A percentile compares a stretch with the other conserved stretches of the same genome.
Conservation (phyloP, 257 asterid species). For the Leptodermis oblonga region DNA sequence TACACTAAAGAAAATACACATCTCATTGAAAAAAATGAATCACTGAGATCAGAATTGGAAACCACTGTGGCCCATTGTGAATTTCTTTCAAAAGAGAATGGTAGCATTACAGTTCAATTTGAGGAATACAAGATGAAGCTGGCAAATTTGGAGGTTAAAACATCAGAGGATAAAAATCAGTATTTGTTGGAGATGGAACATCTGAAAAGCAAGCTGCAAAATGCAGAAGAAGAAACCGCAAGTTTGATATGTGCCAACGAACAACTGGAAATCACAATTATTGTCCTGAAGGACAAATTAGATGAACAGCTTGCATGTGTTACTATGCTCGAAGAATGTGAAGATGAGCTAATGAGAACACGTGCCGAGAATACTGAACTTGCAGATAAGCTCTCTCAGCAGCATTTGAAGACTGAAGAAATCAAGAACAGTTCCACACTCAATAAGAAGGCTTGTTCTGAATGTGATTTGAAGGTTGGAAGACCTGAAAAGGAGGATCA, state of each 20-base stretch:
- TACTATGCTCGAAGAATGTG: slow-evolving; percentile 36
- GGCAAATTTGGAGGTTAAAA: slow-evolving; percentile 28
- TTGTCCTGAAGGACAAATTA: slow-evolving; percentile 49
- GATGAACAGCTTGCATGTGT: slow-evolving; percentile 38
- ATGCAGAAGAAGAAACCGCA: slow-evolving; percentile 48
- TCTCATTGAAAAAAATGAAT: slow-evolving; percentile 33
- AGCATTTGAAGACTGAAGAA: slow-evolving; percentile 63
- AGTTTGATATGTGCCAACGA: slow-evolving; percentile 43
- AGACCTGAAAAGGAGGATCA: background rate
- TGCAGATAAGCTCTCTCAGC: slow-evolving; percentile 52
- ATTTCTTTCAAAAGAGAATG: slow-evolving; percentile 54
- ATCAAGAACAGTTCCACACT: slow-evolving; percentile 50
- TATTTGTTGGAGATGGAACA: slow-evolving; percentile 39
- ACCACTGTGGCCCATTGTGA: slow-evolving; percentile 42
- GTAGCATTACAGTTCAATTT: slow-evolving; percentile 29
- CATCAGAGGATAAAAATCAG: slow-evolving; percentile 30
- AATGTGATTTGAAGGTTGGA: slow-evolving; percentile 21
- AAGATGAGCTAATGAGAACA: slow-evolving; percentile 40
- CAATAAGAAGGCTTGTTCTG: slow-evolving; percentile 72
- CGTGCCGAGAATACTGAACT: slow-evolving; percentile 47
- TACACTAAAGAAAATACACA: slow-evolving; percentile 41
- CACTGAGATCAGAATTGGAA: slow-evolving; percentile 53
- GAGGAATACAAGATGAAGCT: slow-evolving; percentile 43
- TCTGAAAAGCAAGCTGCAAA: slow-evolving; percentile 32
- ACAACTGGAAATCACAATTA: slow-evolving; percentile 56